Percentiles rank a stretch among this genome's conserved stretches.
These are phyloP conservation scores for Alloteropsis semialata DNA, from an alignment of 176 grass and related monocot genomes.

Conservation along the genomic window DNA sequence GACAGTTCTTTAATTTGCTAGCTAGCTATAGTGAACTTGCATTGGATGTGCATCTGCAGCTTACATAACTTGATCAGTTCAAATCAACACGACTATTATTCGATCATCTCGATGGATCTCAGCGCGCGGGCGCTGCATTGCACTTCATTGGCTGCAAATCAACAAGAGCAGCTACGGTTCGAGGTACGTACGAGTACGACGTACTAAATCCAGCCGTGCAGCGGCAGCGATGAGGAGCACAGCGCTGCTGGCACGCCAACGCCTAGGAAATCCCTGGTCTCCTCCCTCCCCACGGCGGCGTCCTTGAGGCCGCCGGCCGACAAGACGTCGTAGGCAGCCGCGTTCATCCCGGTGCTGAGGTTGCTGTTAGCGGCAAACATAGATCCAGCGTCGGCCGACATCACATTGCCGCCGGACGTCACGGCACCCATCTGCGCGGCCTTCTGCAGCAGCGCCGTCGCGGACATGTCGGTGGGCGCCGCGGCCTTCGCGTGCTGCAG, in stretches of 20 bases:
- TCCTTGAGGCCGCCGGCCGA: conserved; percentile 35
- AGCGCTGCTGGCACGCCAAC: conserved; percentile 79
- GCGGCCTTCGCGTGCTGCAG: conserved; percentile 48
- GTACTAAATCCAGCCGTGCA: conserved; percentile 58
- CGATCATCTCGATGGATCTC: no score
- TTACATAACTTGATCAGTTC: no score
- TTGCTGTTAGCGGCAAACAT: conserved; percentile 20
- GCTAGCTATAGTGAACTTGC: no score
- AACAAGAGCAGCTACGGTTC: no score
- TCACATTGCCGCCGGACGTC: neutral
- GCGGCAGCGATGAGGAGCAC: conserved; percentile 56
- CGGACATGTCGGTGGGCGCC: conserved; percentile 56
- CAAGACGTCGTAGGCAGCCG: conserved; percentile 53
- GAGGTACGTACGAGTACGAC: no score
- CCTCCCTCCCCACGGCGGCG: conserved; percentile 44
- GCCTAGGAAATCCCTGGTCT: conserved; percentile 90
- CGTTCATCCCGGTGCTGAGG: conserved; percentile 35
- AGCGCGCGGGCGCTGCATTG: no score
- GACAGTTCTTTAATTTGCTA: no score
- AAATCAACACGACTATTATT: no score
- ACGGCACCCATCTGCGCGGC: conserved; percentile 73
- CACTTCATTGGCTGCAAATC: no score
- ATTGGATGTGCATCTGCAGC: no score
- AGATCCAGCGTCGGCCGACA: neutral
- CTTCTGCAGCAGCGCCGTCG: conserved; percentile 80